Percentiles rank a stretch among this genome's conserved stretches.
These are phyloP conservation scores for Mrakia blollopis DNA, from an alignment of 768 basidiomycete species.

Conservation along the genomic window DNA sequence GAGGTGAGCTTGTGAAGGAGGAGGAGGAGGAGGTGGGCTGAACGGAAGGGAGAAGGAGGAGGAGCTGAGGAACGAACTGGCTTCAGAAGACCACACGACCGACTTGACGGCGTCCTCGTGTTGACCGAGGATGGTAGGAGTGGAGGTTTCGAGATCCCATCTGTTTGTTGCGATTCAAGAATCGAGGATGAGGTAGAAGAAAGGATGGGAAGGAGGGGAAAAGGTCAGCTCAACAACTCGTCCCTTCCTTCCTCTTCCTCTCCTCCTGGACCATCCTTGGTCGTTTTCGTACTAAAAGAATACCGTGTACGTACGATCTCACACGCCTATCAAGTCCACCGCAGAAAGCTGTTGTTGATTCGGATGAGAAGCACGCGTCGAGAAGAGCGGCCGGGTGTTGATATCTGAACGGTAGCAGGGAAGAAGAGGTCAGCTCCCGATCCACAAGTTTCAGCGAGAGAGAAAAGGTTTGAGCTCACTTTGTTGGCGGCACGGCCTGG, in stretches of 20 bases:
- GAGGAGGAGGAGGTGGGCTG: neutral
- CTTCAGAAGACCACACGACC: conserved; percentile 63
- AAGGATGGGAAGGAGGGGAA: neutral
- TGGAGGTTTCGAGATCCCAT: conserved; percentile 69
- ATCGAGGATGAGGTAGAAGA: neutral
- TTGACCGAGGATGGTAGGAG: conserved; percentile 66
- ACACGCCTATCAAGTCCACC: conserved; percentile 83
- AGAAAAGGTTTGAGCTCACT: neutral
- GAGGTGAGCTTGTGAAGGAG: neutral
- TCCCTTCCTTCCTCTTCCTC: neutral
- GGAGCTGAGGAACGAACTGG: conserved; percentile 51
- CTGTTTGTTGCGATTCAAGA: conserved; percentile 47
- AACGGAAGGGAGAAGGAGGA: neutral
- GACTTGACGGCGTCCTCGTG: conserved; percentile 75
- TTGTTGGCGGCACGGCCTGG: conserved; percentile 18
- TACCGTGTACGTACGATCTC: conserved; percentile 58
- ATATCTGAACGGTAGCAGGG: neutral
- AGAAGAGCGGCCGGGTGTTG: conserved; percentile 49
- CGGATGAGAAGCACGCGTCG: conserved; percentile 65
- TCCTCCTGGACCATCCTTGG: neutral
- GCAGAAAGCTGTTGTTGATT: conserved; percentile 65
- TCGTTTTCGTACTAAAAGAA: neutral
- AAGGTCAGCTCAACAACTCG: neutral
- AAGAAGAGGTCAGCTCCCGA: neutral
- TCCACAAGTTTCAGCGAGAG: neutral